Percentiles rank a stretch among this genome's conserved stretches.
phyloP scores from a whole-genome alignment of 805 yeast species.

The Ogataea philodendri region DNA sequence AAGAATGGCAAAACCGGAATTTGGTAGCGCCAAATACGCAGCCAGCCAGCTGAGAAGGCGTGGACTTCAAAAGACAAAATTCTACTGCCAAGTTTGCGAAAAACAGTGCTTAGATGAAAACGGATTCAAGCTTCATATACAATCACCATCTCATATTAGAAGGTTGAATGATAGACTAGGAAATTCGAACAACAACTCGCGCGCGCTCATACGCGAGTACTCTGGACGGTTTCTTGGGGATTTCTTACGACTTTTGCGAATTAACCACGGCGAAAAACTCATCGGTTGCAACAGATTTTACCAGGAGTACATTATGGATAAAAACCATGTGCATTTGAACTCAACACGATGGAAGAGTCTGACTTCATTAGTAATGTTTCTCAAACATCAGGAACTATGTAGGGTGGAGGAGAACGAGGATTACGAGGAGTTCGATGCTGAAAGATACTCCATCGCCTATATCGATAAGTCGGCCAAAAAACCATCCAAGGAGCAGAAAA shows the following conservation, averaged over 20 bases:
- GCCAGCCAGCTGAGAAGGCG: conserved; percentile 75
- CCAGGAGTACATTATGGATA: conserved; percentile 82
- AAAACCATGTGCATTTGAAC: conserved; percentile 85
- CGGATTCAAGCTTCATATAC: conserved; percentile 89
- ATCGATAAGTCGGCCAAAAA: conserved; percentile 53
- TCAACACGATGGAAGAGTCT: conserved; percentile 79
- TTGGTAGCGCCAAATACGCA: conserved; percentile 65
- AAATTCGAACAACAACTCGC: conserved; percentile 37
- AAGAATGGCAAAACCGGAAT: conserved; percentile 60
- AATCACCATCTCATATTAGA: conserved; percentile 72
- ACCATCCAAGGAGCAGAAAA: conserved; percentile 36
- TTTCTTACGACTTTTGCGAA: conserved; percentile 59
- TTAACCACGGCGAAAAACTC: conserved; percentile 77
- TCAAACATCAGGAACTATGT: conserved; percentile 58
- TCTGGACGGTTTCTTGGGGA: conserved; percentile 59
- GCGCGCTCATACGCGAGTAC: conserved; percentile 47
- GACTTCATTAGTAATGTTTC: conserved; percentile 60
- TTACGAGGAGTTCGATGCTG: conserved; percentile 33
- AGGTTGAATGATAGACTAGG: conserved; percentile 47
- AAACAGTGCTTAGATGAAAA: conserved; percentile 96
- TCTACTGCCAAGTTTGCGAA: conserved; percentile 87
- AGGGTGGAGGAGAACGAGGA: conserved; percentile 45
- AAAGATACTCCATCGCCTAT: conserved; percentile 41
- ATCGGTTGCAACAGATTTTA: conserved; percentile 83
- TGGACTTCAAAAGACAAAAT: conserved; percentile 82